These are phyloP conservation scores for Suillus alpinus DNA, from an alignment of 768 basidiomycete genomes.

Conservation along the genomic window DNA sequence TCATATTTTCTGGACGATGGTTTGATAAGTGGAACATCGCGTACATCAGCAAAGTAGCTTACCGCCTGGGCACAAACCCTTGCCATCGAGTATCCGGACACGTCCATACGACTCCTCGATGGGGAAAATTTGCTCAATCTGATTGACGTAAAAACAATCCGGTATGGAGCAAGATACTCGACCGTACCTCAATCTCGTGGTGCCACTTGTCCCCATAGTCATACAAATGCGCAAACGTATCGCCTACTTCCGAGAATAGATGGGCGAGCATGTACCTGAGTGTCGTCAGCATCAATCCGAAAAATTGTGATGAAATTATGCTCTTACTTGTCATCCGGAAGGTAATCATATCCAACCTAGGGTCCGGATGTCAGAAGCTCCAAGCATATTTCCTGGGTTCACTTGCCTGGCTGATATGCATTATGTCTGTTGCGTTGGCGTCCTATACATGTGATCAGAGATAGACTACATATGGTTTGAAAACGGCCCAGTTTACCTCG, in stretches of 20 bases:
- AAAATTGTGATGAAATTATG: not conserved
- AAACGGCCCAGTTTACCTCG: conserved; percentile 15
- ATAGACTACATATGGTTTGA: not conserved
- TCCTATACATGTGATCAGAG: conserved; percentile 9
- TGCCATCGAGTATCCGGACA: conserved; percentile 26
- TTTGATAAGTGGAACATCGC: not conserved
- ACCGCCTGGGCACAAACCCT: conserved; percentile 26
- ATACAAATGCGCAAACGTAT: conserved; percentile 30
- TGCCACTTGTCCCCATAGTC: conserved; percentile 35
- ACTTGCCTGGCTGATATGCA: conserved; percentile 19
- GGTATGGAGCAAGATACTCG: not conserved
- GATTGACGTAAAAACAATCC: not conserved
- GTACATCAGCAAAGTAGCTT: not conserved
- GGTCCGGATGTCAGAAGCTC: not conserved
- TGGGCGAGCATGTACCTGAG: conserved; percentile 26
- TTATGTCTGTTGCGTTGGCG: conserved; percentile 20
- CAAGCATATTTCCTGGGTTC: not conserved
- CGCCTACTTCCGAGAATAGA: conserved; percentile 28
- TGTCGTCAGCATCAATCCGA: not conserved
- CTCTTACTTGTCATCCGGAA: conserved; percentile 23
- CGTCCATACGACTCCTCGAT: conserved; percentile 26
- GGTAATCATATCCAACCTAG: conserved; percentile 29
- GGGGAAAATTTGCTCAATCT: conserved; percentile 26
- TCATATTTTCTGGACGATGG: conserved; percentile 22
- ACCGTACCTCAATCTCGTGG: conserved; percentile 28